Evolutionary conservation across 2,329 filamentous ascomycete species (phyloP).

Genomic region (Esteya vermicola): DNA sequence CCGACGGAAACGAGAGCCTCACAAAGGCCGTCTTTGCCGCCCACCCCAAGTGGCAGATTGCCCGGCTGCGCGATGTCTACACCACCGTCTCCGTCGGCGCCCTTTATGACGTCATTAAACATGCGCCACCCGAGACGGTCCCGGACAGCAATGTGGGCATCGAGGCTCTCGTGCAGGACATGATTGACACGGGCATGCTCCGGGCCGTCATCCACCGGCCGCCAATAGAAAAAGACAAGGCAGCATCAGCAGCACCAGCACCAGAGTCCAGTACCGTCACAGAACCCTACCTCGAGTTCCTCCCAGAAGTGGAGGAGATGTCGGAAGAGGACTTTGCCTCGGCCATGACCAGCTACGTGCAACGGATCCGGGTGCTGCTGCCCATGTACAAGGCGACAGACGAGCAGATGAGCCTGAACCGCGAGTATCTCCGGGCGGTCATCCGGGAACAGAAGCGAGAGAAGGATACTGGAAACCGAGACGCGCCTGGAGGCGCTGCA

Average conservation of each 20-base stretch:
- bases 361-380: constrained; percentile 28
- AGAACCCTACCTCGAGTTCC: constrained; percentile 40
- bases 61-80: constrained; percentile 60
- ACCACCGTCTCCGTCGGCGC: constrained; percentile 40
- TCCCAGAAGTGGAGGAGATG: constrained; percentile 24
- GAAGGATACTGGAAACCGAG: constrained; percentile 20
- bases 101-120: constrained; percentile 35
- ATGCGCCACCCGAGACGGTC: constrained; percentile 18
- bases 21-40: constrained; percentile 54
- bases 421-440: constrained; percentile 38
- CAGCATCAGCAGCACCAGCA: constrained; percentile 5
- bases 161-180: constrained; percentile 32
- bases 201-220: constrained; percentile 32
- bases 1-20: constrained; percentile 61
- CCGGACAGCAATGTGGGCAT: constrained; percentile 28
- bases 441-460: constrained; percentile 32
- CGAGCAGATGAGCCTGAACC: constrained; percentile 38
- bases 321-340: constrained; percentile 35
- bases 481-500: not conserved
- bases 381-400: constrained; percentile 36
- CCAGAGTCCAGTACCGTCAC: too few species aligned
- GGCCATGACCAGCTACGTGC: constrained; percentile 28
- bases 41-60: constrained; percentile 63
- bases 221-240: not conserved
- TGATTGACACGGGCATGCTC: constrained; percentile 41